Percentiles rank a stretch among this genome's conserved stretches.
These are phyloP conservation scores for Auriscalpium orientale DNA, from an alignment of 768 basidiomycete genomes.

Conservation along the genomic window DNA sequence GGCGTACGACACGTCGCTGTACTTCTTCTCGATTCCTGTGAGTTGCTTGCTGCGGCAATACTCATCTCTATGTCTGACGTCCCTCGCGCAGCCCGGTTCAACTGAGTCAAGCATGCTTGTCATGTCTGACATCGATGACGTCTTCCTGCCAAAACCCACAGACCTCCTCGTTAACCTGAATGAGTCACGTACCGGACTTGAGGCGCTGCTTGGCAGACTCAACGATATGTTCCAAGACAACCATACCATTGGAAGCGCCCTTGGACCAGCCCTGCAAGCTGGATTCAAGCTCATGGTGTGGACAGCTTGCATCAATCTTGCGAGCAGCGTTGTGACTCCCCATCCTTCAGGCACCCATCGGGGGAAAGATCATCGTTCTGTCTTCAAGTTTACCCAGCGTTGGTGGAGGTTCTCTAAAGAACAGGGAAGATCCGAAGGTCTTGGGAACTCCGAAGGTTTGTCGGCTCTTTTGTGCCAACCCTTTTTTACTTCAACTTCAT, in stretches of 20 bases:
- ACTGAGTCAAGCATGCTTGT: constrained; percentile 92
- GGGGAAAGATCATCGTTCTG: constrained; percentile 88
- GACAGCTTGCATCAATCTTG: not conserved
- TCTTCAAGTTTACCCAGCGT: constrained; percentile 81
- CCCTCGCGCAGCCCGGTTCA: constrained; percentile 43
- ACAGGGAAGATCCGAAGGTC: constrained; percentile 93
- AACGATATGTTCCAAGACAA: constrained; percentile 99
- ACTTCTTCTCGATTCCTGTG: constrained; percentile 94
- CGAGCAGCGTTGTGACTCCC: not conserved
- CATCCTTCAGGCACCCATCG: constrained; percentile 66
- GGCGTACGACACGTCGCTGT: constrained; percentile 85
- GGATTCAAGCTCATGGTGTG: constrained; percentile 90
- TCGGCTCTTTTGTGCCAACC: not conserved
- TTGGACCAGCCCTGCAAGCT: constrained; percentile 92
- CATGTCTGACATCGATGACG: constrained; percentile 93
- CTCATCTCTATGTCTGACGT: not conserved
- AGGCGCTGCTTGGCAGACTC: constrained; percentile 72
- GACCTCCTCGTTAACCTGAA: constrained; percentile 93
- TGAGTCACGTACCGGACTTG: constrained; percentile 74
- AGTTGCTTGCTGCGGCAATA: constrained; percentile 24
- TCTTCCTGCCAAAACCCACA: constrained; percentile 94
- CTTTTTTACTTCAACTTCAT: not conserved
- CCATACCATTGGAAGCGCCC: constrained; percentile 83
- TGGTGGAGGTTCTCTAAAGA: constrained; percentile 89
- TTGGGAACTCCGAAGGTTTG: constrained; percentile 87